Evolutionary conservation across 352 stramenopile genomes (phyloP).

Genomic region (Globisporangium sylvaticum): DNA sequence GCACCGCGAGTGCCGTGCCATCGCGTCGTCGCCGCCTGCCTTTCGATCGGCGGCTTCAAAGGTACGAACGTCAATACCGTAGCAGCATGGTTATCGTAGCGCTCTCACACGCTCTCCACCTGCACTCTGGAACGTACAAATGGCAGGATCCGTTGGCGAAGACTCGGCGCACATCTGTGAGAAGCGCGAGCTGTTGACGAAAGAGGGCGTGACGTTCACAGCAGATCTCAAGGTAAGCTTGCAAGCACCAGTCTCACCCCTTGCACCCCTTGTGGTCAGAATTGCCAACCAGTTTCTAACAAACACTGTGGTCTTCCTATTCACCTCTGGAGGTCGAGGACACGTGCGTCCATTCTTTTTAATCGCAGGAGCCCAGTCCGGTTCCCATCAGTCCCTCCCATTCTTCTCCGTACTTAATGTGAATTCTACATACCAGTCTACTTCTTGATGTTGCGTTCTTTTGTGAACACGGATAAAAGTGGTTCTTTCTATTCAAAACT

Average conservation of each 20-base stretch:
- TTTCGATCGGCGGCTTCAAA: slow-evolving; percentile 79
- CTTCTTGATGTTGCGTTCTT: no score
- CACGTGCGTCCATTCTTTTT: slow-evolving; percentile 46
- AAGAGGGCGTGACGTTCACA: slow-evolving; percentile 65
- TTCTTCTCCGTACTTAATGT: not conserved
- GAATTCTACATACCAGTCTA: slow-evolving; percentile 1
- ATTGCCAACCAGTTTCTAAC: not conserved
- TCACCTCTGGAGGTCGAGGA: slow-evolving; percentile 34
- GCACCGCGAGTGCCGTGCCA: slow-evolving; percentile 75
- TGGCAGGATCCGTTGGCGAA: slow-evolving; percentile 51
- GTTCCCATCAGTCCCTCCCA: not conserved
- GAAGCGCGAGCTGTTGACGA: slow-evolving; percentile 55
- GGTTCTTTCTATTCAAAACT: slow-evolving; percentile 23
- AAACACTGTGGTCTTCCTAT: not conserved
- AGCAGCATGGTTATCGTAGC: no score
- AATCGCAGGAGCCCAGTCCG: not conserved
- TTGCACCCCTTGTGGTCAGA: not conserved
- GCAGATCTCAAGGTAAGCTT: slow-evolving; percentile 59
- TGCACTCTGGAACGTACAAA: no score
- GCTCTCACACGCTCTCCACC: no score
- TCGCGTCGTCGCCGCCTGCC: slow-evolving; percentile 59
- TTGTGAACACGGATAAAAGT: not conserved
- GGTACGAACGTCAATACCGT: slow-evolving; percentile 20
- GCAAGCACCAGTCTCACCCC: no score
- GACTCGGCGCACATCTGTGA: slow-evolving; percentile 57